Percentiles rank a stretch among this genome's conserved stretches.
These are phyloP conservation scores for Moricandia moricandioides DNA, from an alignment of 345 rosid genomes.

Conservation along the genomic window DNA sequence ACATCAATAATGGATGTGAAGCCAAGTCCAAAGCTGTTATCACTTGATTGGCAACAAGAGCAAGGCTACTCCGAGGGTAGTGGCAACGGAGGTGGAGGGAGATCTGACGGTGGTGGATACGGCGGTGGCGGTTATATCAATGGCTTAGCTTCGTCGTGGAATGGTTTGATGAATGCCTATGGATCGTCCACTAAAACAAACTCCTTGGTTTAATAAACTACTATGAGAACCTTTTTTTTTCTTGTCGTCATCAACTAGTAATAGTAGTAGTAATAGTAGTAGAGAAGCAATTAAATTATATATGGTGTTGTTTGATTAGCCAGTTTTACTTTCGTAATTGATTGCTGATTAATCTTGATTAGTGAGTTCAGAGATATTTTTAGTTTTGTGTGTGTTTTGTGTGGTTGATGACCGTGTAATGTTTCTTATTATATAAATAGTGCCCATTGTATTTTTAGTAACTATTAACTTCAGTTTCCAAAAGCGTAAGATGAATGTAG, in stretches of 20 bases:
- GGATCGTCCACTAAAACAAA: constrained; percentile 36
- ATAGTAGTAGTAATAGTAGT: neutral
- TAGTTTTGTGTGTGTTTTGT: constrained; percentile 26
- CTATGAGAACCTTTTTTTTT: neutral
- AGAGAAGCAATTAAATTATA: constrained; percentile 11
- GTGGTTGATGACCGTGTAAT: constrained; percentile 27
- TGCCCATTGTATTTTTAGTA: neutral
- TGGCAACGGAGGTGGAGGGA: constrained; percentile 19
- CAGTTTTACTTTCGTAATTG: constrained; percentile 2
- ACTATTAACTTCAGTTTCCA: neutral
- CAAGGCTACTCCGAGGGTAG: constrained; percentile 55
- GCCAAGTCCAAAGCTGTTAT: constrained; percentile 63
- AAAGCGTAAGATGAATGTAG: no score
- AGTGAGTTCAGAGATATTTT: constrained; percentile 12
- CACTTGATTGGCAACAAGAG: constrained; percentile 87
- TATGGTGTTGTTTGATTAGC: constrained; percentile 22
- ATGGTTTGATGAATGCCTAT: constrained; percentile 35
- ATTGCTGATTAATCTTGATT: constrained; percentile 3
- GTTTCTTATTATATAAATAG: constrained; percentile 24
- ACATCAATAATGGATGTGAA: constrained; percentile 56
- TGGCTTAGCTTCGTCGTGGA: constrained; percentile 38
- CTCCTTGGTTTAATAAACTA: constrained; percentile 32
- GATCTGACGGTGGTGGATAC: constrained; percentile 38
- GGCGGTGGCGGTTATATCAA: constrained; percentile 30
- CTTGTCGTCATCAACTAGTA: constrained; percentile 8